Evolutionary conservation across 202 grass and related monocot species (phyloP), one percentile per base, ranked within the genome.

Genomic region (Sporobolus alterniflorus): DNA sequence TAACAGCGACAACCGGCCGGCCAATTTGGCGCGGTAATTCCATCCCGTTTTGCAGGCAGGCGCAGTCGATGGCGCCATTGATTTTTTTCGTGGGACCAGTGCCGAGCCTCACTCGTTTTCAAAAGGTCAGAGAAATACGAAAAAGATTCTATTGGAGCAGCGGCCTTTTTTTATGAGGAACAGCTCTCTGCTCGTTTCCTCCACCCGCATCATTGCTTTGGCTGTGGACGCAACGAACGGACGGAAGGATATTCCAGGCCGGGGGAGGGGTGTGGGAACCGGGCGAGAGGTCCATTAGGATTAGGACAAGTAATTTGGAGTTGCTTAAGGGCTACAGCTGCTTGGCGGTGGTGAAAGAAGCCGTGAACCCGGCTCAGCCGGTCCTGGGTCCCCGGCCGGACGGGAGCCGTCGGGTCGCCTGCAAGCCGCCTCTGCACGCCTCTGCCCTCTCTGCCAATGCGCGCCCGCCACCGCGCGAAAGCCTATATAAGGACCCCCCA

Each of bases 371-470:
- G 13, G 22, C 20, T 12, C 42, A 9, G 8, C 42, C 42, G 42
- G 42, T 44, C 39, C 39, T 54, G 17, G 81, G 46, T n/a, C 36
- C 40, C 36, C 73, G 41, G 65, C 18, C 20, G 68, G 75, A 50
- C n/a, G 41, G 50, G 52, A 44, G 57, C 66, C 54, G 63, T 83
- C 73, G 26, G 42, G 63, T 83, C 73, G 26, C 43, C 78, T 7
- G 55, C 71, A 70, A 85, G 68, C 87, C 62, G 77, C 52, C 86
- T 74, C 65, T 6, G 17, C n/a, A n/a, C n/a, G n/a, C n/a, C 75
- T 75, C 69, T 71, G 29, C 74, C 21, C 74, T 20, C 13, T 12
- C 39, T 36, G 31, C 68, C 68, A 15, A 41, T 13, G 14, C 8
- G 30, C 31, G 20, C 31, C 51, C 67, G 41, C 68, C 12, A 5